Conservation (phyloP, 805 yeast species). For the Cyberlindnera samutprakarnensis region DNA sequence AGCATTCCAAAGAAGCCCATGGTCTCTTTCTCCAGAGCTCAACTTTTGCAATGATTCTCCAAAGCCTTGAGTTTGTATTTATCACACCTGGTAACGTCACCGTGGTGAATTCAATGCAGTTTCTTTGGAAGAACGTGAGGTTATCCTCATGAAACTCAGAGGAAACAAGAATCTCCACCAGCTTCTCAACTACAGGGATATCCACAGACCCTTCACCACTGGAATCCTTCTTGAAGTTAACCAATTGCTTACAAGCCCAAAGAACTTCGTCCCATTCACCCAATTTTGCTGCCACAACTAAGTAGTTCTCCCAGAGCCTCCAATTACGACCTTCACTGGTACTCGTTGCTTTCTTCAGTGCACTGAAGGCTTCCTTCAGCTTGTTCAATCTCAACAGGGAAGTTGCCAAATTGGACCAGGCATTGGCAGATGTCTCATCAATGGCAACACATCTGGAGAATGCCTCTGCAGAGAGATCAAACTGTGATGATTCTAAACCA, state of each 20-base stretch:
- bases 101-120: constrained; percentile 68
- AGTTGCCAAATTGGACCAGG: constrained; percentile 91
- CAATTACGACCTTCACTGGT: constrained; percentile 69
- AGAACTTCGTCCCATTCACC: constrained; percentile 88
- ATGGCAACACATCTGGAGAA: constrained; percentile 84
- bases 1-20: constrained; percentile 80
- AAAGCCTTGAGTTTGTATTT: constrained; percentile 51
- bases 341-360: constrained; percentile 72
- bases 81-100: constrained; percentile 60
- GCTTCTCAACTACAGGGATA: constrained; percentile 63
- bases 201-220: constrained; percentile 64
- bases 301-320: constrained; percentile 86
- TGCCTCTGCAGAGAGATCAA: constrained; percentile 80
- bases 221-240: constrained; percentile 47
- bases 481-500: constrained; percentile 67
- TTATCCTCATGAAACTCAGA: constrained; percentile 32
- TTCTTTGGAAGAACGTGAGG: constrained; percentile 54
- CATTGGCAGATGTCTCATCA: constrained; percentile 70
- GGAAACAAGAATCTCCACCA: constrained; percentile 56
- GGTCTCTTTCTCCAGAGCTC: constrained; percentile 83
- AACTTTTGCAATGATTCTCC: constrained; percentile 81
- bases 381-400: constrained; percentile 61
- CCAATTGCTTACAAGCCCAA: constrained; percentile 58
- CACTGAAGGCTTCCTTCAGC: constrained; percentile 72
- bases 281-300: constrained; percentile 72